Evolutionary conservation across 176 grass and related monocot genomes (phyloP), one percentile per base, ranked within the genome.

Genomic region (Rhynchospora pubera): DNA sequence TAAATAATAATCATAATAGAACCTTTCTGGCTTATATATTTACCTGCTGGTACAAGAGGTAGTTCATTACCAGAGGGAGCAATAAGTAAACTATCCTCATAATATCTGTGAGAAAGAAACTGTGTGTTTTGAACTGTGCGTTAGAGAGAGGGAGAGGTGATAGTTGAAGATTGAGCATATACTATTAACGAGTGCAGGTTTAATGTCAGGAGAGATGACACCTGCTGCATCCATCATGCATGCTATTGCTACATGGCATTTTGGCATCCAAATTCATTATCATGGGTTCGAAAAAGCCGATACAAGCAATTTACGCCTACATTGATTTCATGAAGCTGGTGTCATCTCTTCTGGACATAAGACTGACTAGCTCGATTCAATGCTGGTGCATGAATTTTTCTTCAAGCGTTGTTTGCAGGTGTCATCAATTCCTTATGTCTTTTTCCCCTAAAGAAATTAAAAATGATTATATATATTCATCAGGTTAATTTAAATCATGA

Each of bases 121-220:
- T 4, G 15, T 5, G 53, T 16, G 53, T 12, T 13, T 57, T 57
- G 6, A 18, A 48, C 19, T 48, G 67, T 23, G 67, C 18, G 66
- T 34, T 2, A 62, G 6, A 22, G 59, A 62, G 59, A 62, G 6
- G 9, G 59, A 19, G 59, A 22, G 19, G 5, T 22, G 45, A 13
- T 19, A 51, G 46, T 14, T 14, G 69, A 19, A 50, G 43, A 74
- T 74, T 5, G 26, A 61, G 11, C 34, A 39, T 39, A 39, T 39
- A 34, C 1, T 19, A 42, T 13, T 50, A 72, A 34, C 45, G 69
- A 74, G 69, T 3, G 8, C 5, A 26, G 19, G 69, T 74, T 21
- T 46, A 51, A 24, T 74, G 69, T 74, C 69, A 74, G 69, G 69
- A 74, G 69, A 74, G 69, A 74, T 74, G 69, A 74, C 69, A 74